Percentiles rank a stretch among this genome's conserved stretches.
Conservation (phyloP, 352 stramenopile species). For the Bremia lactucae region DNA sequence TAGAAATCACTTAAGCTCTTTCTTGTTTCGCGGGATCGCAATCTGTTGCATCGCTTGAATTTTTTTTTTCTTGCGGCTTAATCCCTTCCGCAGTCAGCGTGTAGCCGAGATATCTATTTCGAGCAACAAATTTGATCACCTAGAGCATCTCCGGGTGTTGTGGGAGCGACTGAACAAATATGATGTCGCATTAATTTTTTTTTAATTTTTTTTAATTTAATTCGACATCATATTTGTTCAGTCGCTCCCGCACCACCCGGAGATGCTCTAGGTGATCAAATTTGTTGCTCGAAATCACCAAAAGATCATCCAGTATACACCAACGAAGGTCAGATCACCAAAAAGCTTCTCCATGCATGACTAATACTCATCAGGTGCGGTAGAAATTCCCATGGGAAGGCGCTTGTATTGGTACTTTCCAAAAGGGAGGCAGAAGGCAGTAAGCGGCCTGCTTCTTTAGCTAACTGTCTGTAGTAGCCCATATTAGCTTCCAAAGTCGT, state of each 20-base stretch:
- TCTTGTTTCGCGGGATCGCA: neutral
- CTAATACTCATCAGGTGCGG: neutral
- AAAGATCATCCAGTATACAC: neutral
- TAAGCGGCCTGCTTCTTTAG: neutral
- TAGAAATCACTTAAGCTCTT: neutral
- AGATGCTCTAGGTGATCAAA: neutral
- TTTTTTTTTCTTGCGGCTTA: neutral
- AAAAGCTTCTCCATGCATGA: neutral
- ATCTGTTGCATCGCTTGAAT: neutral
- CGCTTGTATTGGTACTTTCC: too few species aligned
- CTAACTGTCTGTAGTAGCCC: too few species aligned
- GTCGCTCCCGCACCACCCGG: too few species aligned
- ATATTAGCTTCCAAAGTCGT: too few species aligned
- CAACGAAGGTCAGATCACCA: neutral
- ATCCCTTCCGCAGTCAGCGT: neutral
- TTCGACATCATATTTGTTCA: too few species aligned
- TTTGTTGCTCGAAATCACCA: neutral
- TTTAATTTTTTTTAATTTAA: too few species aligned
- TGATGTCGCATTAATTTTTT: too few species aligned
- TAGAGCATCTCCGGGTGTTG: too few species aligned
- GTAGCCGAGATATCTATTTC: slow-evolving; percentile 1
- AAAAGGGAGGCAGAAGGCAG: neutral
- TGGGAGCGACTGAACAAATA: too few species aligned
- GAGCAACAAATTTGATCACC: neutral
- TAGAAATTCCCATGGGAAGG: neutral